Conservation (phyloP, 2,329 filamentous ascomycete genomes). For the Fusarium pininemorale region DNA sequence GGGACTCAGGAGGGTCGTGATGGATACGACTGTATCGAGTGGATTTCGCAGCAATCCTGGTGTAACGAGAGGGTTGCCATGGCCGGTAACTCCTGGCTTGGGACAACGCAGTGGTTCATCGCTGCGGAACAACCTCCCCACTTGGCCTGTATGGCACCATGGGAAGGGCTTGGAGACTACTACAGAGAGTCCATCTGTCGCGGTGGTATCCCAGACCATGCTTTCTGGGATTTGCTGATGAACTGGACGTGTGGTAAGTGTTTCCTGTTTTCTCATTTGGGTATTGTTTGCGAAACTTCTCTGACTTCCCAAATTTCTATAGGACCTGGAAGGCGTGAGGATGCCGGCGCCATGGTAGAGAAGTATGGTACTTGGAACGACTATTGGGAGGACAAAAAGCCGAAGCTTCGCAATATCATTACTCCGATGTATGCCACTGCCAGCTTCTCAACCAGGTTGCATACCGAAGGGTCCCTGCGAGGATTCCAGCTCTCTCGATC, state of each 20-base stretch:
- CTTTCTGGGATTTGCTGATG: not conserved
- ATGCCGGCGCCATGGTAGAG: not conserved
- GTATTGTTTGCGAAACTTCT: rapidly evolving
- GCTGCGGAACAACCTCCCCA: not conserved
- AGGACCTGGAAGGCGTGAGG: not conserved
- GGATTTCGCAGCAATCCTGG: not conserved
- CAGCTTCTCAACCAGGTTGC: not conserved
- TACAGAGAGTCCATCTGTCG: not conserved
- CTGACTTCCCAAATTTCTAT: not conserved
- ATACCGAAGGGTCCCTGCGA: not conserved
- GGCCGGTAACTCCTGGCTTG: not conserved
- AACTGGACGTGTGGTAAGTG: not conserved
- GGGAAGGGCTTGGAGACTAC: not conserved
- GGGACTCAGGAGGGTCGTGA: not conserved
- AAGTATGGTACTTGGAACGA: not conserved
- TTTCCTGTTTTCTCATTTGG: not conserved
- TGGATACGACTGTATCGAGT: not conserved
- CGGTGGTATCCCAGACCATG: not conserved
- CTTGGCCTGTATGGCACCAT: not conserved
- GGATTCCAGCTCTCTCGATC: not conserved
- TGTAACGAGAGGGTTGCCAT: not conserved
- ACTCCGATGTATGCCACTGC: not conserved
- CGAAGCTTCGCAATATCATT: not conserved
- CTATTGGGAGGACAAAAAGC: not conserved
- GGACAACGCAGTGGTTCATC: not conserved